Evolutionary conservation across 148 eudicot genomes (phyloP).

Genomic region (Cornus suecica): DNA sequence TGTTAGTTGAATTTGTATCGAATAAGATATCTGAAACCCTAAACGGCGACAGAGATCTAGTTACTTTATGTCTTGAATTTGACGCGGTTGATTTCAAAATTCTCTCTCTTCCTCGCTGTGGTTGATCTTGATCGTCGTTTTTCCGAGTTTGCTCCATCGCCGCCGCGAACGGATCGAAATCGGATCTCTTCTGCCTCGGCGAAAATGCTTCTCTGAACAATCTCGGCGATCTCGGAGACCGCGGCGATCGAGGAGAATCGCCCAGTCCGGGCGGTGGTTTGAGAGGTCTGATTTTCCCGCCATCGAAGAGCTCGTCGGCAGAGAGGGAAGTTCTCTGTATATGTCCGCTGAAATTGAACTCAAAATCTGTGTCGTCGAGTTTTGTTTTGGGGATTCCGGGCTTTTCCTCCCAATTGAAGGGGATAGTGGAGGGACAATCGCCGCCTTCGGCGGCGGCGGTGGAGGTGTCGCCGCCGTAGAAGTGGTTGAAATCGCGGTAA

Average conservation of each 20-base stretch:
- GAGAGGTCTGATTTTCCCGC: conserved; percentile 50
- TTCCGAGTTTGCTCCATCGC: conserved; percentile 23
- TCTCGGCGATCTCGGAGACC: conserved; percentile 36
- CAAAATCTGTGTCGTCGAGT: conserved; percentile 34
- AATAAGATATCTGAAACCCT: conserved; percentile 37
- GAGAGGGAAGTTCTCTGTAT: conserved; percentile 24
- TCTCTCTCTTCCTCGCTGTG: conserved; percentile 29
- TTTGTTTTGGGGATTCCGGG: conserved; percentile 28
- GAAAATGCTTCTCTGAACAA: conserved; percentile 20
- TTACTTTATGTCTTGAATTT: conserved; percentile 7
- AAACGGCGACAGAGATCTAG: conserved; percentile 45
- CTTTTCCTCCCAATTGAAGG: conserved; percentile 41
- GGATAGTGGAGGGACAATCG: conserved; percentile 18
- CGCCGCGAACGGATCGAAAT: conserved; percentile 28
- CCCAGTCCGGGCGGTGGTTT: conserved; percentile 28
- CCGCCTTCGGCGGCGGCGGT: not conserved
- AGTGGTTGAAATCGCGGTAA: not conserved
- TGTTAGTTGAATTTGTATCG: conserved; percentile 24
- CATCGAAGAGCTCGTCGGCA: conserved; percentile 54
- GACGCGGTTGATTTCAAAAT: not conserved
- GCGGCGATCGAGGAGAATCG: conserved; percentile 30
- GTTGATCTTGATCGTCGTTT: not conserved
- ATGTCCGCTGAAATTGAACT: conserved; percentile 62
- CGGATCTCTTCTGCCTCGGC: conserved; percentile 17
- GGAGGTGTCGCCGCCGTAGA: not conserved